Conservation (phyloP, 2,329 filamentous ascomycete species). For the Apiospora aurea region DNA sequence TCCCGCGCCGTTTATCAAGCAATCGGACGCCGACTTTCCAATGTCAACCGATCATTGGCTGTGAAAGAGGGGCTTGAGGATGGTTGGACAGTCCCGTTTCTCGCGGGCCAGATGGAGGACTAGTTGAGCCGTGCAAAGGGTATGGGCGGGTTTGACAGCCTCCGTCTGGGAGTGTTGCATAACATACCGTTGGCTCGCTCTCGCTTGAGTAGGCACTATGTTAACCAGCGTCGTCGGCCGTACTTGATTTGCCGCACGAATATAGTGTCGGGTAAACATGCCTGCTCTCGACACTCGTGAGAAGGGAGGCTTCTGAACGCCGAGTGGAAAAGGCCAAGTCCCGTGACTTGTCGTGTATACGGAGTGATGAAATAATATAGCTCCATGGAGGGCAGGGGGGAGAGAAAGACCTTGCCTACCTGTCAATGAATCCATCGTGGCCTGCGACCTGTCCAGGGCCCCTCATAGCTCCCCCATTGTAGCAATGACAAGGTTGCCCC, state of each 20-base stretch:
- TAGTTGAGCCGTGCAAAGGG: conserved; percentile 7
- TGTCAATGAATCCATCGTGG: conserved; percentile 82
- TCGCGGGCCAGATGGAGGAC: not conserved
- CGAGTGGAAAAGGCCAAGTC: conserved; percentile 49
- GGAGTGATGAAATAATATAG: conserved; percentile 45
- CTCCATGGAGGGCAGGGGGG: conserved; percentile 27
- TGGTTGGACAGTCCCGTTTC: conserved; percentile 12
- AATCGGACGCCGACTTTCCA: conserved; percentile 53
- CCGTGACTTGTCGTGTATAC: conserved; percentile 56
- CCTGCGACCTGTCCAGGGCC: conserved; percentile 79
- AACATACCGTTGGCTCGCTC: not conserved
- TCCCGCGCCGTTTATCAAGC: conserved; percentile 51
- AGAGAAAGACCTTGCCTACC: conserved; percentile 69
- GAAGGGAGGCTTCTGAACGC: conserved; percentile 37
- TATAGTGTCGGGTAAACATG: conserved; percentile 2
- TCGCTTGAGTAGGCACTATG: conserved; percentile 11
- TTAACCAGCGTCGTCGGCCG: not conserved
- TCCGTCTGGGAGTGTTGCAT: not conserved
- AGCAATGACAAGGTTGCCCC: conserved; percentile 76
- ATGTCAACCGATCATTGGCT: conserved; percentile 51
- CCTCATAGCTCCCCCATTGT: conserved; percentile 74
- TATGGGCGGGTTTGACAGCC: conserved; percentile 4
- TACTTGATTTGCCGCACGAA: not conserved
- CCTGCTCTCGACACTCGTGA: conserved; percentile 40
- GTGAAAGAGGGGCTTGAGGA: conserved; percentile 30